A percentile compares a stretch with the other conserved stretches of the same genome.
These are phyloP conservation scores for Saccharomycopsis fibuligera DNA, from an alignment of 805 yeast genomes.

Conservation along the genomic window DNA sequence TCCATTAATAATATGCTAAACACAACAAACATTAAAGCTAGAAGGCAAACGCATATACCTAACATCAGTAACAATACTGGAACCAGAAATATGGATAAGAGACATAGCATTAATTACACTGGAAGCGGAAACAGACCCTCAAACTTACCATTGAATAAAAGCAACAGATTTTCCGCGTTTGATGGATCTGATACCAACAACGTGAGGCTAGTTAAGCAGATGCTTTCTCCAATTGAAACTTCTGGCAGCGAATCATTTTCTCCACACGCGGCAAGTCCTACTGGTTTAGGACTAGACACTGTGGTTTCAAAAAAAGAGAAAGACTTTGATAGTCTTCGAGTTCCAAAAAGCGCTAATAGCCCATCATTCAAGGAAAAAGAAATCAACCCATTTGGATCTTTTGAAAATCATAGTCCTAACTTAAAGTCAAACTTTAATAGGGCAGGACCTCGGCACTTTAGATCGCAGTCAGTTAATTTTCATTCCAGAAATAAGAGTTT, in stretches of 20 bases:
- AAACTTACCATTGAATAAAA: background rate
- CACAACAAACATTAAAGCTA: background rate
- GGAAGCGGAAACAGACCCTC: background rate
- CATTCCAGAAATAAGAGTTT: conserved; percentile 21
- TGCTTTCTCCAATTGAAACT: conserved; percentile 14
- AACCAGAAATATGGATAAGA: no score
- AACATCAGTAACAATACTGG: background rate
- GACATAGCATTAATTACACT: conserved; percentile 4
- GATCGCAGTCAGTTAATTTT: conserved; percentile 21
- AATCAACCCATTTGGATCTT: background rate
- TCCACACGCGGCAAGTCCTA: conserved; percentile 11
- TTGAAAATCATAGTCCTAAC: background rate
- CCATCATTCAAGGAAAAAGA: background rate
- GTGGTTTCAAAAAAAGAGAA: background rate
- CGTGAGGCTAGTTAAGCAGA: conserved; percentile 4
- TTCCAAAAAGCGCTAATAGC: background rate
- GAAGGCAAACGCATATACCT: background rate
- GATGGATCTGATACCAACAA: conserved; percentile 17
- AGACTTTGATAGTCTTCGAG: conserved; percentile 6
- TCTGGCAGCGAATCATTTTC: conserved; percentile 14
- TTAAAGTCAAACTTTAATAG: background rate
- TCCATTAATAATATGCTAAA: background rate
- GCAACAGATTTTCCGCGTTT: conserved; percentile 14
- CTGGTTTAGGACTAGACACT: conserved; percentile 8
- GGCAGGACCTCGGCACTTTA: background rate